phyloP scores from a whole-genome alignment of 208 protist species.

The Perkinsela sp. region DNA sequence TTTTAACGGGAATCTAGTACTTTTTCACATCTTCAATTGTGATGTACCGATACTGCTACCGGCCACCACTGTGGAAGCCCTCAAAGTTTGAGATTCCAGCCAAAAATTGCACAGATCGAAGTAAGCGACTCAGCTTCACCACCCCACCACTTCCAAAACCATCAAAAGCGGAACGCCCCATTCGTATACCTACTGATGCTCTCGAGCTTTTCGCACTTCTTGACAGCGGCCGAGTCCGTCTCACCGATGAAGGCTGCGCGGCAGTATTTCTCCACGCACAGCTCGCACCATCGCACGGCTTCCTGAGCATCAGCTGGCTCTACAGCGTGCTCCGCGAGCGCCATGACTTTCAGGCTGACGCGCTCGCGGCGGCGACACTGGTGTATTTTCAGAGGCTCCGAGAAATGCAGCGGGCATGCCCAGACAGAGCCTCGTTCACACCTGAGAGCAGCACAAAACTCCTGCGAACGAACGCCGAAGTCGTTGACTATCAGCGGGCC shows the following conservation, averaged over 20 bases:
- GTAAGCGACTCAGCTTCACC: too few species aligned
- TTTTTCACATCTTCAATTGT: too few species aligned
- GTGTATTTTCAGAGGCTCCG: neutral
- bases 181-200: neutral
- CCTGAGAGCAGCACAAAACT: neutral
- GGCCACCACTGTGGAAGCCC: too few species aligned
- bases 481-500: neutral
- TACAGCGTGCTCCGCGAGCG: neutral
- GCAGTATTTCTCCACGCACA: neutral
- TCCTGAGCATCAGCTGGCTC: neutral
- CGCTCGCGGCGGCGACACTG: neutral
- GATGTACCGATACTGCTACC: too few species aligned
- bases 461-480: neutral
- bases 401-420: neutral
- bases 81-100: too few species aligned
- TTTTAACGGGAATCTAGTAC: too few species aligned
- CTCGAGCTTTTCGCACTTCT: neutral
- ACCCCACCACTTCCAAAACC: too few species aligned
- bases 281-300: neutral
- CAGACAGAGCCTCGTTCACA: neutral
- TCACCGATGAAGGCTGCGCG: neutral
- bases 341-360: neutral
- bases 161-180: too few species aligned
- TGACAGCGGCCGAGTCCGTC: neutral
- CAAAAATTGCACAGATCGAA: too few species aligned